Evolutionary conservation across 129 eudicot genomes (phyloP), one percentile per base, ranked within the genome.

Genomic region (Pittosporum tobira): DNA sequence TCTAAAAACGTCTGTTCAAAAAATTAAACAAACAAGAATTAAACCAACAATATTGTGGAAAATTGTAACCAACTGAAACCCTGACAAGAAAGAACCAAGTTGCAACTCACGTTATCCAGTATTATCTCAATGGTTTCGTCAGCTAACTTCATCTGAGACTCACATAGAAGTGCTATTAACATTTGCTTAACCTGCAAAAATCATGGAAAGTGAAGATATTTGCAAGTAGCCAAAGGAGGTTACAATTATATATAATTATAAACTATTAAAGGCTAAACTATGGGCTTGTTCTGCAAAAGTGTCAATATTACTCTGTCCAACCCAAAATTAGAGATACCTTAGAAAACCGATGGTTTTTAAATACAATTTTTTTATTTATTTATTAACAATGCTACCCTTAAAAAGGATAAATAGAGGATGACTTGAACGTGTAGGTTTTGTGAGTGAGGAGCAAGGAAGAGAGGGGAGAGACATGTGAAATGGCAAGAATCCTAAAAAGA

Each of bases 141-240:
- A 73, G 94, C 85, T 80, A 91, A 63, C 85, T 83, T 87, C 90
- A 91, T 70, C 67, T 91, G 94, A n/a, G 99, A 91, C 72, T 91
- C 99, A 23, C 81, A 76, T 56, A 91, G 63, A 76, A 91, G 94
- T 42, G 99, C 99, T 57, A 91, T 86, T 60, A 91, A 60, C 99
- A 91, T 91, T 83, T 91, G 99, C 75, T 84, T 91, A 55, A 91
- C 99, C 99, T 91, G 72, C 61, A 71, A 68, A 69, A 73, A 15
- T 53, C 45, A 73, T 43, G 51, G 46, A 62, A 25, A 48, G 55
- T 53, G 29, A 68, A 50, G 54, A 59, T 38, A 61, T 55, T 58
- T 48, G 71, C 22, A 48, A 49, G 21, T 13, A 26, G 25, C n/a
- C n/a, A n/a, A n/a, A n/a, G n/a, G n/a, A n/a, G n/a, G 51, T 57